A percentile compares a stretch with the other conserved stretches of the same genome.
Conservation (phyloP, 2,329 filamentous ascomycete species). For the Rhynchosporium agropyri region DNA sequence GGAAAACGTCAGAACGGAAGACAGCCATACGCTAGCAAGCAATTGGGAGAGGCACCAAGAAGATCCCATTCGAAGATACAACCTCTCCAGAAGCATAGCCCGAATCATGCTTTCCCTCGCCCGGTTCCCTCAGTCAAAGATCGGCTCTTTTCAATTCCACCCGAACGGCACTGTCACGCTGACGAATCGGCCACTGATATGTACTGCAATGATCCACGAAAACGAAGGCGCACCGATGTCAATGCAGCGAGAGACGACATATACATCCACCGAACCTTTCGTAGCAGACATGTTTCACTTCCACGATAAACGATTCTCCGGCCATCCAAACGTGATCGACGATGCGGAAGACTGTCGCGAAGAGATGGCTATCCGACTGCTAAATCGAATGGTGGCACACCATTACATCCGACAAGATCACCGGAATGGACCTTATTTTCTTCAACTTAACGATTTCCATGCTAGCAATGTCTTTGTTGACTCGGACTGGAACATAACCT, state of each 20-base stretch:
- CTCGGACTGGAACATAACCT: constrained; percentile 43
- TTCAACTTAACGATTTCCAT: constrained; percentile 43
- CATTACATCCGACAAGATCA: constrained; percentile 36
- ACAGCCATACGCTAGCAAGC: background rate
- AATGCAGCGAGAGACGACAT: constrained; percentile 33
- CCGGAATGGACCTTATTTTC: constrained; percentile 40
- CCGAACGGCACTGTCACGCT: constrained; percentile 42
- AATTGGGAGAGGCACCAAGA: constrained; percentile 16
- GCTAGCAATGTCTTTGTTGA: constrained; percentile 45
- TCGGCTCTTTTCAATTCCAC: constrained; percentile 34
- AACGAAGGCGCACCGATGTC: constrained; percentile 42
- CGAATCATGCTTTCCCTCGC: constrained; percentile 36
- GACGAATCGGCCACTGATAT: constrained; percentile 40
- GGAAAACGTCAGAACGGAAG: background rate
- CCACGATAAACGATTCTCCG: constrained; percentile 39
- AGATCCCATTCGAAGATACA: constrained; percentile 33
- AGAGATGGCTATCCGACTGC: constrained; percentile 37
- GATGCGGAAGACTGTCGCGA: constrained; percentile 36
- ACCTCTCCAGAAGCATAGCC: constrained; percentile 40
- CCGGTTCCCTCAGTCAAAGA: constrained; percentile 31
- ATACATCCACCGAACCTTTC: constrained; percentile 21
- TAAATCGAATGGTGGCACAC: constrained; percentile 39
- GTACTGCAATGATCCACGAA: constrained; percentile 40
- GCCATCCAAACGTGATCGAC: constrained; percentile 34
- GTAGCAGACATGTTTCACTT: constrained; percentile 30